Percentiles rank a stretch among this genome's conserved stretches.
phyloP scores from a whole-genome alignment of 2,329 filamentous ascomycete species.

The Cladosporium sp. region DNA sequence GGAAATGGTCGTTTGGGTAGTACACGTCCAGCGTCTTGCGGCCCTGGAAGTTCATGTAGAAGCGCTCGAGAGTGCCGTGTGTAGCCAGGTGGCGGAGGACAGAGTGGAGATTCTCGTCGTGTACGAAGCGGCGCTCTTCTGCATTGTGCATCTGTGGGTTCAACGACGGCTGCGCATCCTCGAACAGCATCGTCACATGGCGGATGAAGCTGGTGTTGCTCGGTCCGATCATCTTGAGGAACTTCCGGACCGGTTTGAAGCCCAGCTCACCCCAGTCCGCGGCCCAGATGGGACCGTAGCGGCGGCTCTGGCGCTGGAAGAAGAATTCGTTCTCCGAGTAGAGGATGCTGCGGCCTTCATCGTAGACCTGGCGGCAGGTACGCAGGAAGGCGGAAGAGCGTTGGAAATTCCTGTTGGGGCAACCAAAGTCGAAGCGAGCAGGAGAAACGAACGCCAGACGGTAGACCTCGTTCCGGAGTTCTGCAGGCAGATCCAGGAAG shows the following conservation, averaged over 20 bases:
- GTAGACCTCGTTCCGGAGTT: conserved; percentile 45
- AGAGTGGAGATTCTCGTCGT: conserved; percentile 42
- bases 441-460: conserved; percentile 34
- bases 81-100: conserved; percentile 39
- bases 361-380: conserved; percentile 38
- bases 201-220: conserved; percentile 42
- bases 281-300: conserved; percentile 35
- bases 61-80: conserved; percentile 36
- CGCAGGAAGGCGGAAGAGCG: conserved; percentile 41
- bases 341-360: conserved; percentile 42
- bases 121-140: conserved; percentile 43
- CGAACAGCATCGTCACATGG: conserved; percentile 39
- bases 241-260: conserved; percentile 40
- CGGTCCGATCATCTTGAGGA: conserved; percentile 42
- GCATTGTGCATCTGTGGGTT: conserved; percentile 33
- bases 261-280: conserved; percentile 41
- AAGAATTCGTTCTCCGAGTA: conserved; percentile 47
- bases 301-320: conserved; percentile 35
- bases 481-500: conserved; percentile 35
- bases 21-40: conserved; percentile 28
- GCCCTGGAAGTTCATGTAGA: conserved; percentile 40
- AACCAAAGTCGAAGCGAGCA: conserved; percentile 31
- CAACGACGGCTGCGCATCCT: conserved; percentile 39
- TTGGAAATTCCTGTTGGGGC: conserved; percentile 30
- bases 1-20: conserved; percentile 36